phyloP scores from a whole-genome alignment of 192 early-diverging fungal genomes.

The Helicostylum pulchrum region DNA sequence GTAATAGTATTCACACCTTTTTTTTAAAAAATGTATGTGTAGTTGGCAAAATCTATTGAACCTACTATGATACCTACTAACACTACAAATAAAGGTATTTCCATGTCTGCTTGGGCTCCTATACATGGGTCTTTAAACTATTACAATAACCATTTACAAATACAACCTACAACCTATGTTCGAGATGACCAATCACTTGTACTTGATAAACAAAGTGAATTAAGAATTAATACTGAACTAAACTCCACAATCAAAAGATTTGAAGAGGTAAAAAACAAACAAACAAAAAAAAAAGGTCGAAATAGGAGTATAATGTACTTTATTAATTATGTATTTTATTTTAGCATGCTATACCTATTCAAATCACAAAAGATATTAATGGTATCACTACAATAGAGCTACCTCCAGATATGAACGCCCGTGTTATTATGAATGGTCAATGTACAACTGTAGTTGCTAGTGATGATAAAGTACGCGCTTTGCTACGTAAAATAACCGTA shows the following conservation, averaged over 20 bases:
- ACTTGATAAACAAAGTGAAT: slow-evolving; percentile 8
- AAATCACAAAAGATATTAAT: neutral
- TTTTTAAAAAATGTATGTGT: neutral
- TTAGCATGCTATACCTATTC: slow-evolving; percentile 6
- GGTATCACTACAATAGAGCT: slow-evolving; percentile 1
- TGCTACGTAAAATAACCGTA: slow-evolving; percentile 15
- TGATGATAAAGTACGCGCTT: slow-evolving; percentile 15
- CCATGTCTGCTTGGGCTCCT: slow-evolving; percentile 8
- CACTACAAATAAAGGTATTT: neutral
- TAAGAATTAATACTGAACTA: slow-evolving; percentile 4
- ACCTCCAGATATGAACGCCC: slow-evolving; percentile 17
- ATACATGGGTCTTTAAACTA: slow-evolving; percentile 15
- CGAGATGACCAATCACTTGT: slow-evolving; percentile 9
- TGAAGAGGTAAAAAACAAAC: slow-evolving; percentile 3
- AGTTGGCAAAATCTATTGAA: neutral
- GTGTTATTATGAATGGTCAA: slow-evolving; percentile 1
- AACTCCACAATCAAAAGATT: neutral
- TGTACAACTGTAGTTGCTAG: slow-evolving; percentile 16
- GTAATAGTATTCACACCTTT: neutral
- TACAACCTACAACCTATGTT: slow-evolving; percentile 8
- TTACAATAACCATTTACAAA: slow-evolving; percentile 19
- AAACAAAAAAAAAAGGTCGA: neutral
- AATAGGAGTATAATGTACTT: too few relatives aligned
- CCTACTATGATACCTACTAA: neutral
- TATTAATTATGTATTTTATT: neutral